Conservation (phyloP, 345 rosid species). For the Pistacia vera region DNA sequence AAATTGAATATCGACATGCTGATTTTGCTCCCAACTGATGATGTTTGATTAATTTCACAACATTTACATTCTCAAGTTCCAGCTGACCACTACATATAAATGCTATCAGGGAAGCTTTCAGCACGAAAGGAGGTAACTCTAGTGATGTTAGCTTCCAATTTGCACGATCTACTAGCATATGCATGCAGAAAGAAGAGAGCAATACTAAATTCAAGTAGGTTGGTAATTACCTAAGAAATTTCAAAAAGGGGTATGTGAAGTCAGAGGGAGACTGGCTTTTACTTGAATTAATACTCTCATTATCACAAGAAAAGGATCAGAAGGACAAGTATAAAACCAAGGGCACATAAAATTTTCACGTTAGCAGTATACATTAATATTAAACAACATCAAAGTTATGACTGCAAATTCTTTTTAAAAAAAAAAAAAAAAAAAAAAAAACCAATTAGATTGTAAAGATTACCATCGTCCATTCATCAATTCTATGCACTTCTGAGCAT, state of each 20-base stretch:
- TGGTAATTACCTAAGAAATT: neutral
- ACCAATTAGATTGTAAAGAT: neutral
- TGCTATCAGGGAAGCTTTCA: neutral
- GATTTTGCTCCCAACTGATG: neutral
- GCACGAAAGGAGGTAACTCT: neutral
- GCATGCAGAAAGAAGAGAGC: neutral
- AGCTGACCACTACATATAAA: no score
- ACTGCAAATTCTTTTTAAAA: neutral
- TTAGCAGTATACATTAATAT: neutral
- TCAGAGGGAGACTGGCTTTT: neutral
- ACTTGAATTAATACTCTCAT: neutral
- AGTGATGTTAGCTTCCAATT: neutral
- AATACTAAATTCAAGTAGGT: neutral
- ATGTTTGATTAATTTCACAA: neutral
- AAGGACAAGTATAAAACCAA: neutral
- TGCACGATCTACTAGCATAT: no score
- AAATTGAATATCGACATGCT: neutral
- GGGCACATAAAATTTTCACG: neutral
- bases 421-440: neutral
- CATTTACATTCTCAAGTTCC: neutral
- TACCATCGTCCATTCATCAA: conserved; percentile 97
- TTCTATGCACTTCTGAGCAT: conserved; percentile 87
- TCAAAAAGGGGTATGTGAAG: neutral
- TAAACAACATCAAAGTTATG: neutral
- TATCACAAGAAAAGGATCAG: neutral